A percentile compares a stretch with the other conserved stretches of the same genome.
phyloP scores from a whole-genome alignment of 441 rosid species.

The Melastoma candidum region DNA sequence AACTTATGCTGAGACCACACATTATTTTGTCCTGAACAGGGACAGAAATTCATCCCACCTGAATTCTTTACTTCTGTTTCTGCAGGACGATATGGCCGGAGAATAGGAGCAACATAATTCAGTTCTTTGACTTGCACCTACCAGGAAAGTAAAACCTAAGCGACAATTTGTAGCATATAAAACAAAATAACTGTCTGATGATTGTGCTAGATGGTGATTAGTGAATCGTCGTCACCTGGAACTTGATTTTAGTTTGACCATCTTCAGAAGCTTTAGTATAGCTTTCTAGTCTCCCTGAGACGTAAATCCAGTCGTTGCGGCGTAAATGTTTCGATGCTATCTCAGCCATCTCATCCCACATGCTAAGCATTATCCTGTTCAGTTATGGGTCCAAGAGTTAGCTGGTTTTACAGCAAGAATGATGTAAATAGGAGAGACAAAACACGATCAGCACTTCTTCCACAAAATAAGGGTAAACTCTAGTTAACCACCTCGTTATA shows the following conservation, averaged over 20 bases:
- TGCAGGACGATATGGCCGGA: constrained; percentile 7
- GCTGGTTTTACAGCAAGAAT: neutral
- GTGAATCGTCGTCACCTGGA: constrained; percentile 28
- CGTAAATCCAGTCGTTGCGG: constrained; percentile 46
- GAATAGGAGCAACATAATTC: constrained; percentile 27
- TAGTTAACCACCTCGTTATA: too few relatives aligned
- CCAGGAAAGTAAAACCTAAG: constrained; percentile 11
- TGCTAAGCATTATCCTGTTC: constrained; percentile 38
- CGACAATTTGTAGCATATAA: neutral
- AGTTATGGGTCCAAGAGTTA: neutral
- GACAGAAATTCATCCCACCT: constrained; percentile 25
- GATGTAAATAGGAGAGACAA: constrained; percentile 1
- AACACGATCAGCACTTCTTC: neutral
- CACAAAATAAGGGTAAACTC: too few relatives aligned
- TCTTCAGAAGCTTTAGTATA: constrained; percentile 14
- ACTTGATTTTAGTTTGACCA: constrained; percentile 18
- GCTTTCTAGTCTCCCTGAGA: constrained; percentile 41
- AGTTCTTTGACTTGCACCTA: constrained; percentile 51
- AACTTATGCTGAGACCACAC: neutral
- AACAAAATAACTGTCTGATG: neutral
- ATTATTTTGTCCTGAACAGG: neutral
- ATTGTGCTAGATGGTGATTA: too few relatives aligned
- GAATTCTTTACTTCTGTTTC: constrained; percentile 11
- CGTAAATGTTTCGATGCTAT: constrained; percentile 41
- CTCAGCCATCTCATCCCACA: constrained; percentile 40